Percentiles rank a stretch among this genome's conserved stretches.
Evolutionary conservation across 805 yeast species (phyloP).

Genomic region (Wickerhamiella azyma): DNA sequence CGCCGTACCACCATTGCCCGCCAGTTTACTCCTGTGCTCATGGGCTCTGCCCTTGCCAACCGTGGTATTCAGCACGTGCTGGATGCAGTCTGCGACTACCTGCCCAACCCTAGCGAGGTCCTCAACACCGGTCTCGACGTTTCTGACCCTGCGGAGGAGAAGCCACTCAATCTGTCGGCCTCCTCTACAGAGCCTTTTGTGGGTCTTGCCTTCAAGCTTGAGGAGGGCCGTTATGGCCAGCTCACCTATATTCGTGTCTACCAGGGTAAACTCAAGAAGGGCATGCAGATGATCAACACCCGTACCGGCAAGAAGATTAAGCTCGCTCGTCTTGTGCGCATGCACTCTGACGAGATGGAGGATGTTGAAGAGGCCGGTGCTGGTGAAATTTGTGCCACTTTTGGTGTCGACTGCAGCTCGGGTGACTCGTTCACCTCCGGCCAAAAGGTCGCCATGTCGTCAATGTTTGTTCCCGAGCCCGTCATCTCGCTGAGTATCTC

Average conservation of each 20-base stretch:
- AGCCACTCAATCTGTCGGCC: conserved; percentile 61
- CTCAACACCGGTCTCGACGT: conserved; percentile 76
- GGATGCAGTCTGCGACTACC: conserved; percentile 89
- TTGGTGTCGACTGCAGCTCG: conserved; percentile 97
- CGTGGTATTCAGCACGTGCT: conserved; percentile 90
- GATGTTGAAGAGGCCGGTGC: conserved; percentile 91
- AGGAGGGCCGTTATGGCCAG: conserved; percentile 97
- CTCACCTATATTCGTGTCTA: conserved; percentile 92
- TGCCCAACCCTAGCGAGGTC: conserved; percentile 92
- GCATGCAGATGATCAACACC: conserved; percentile 73
- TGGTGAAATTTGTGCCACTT: conserved; percentile 98
- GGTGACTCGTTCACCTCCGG: conserved; percentile 97
- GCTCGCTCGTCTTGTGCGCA: conserved; percentile 85
- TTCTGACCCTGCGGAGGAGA: conserved; percentile 40
- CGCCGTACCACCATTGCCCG: conserved; percentile 92
- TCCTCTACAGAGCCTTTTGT: conserved; percentile 68
- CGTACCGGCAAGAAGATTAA: conserved; percentile 89
- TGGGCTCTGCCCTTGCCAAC: conserved; percentile 98
- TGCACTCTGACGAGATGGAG: conserved; percentile 99
- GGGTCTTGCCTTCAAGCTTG: conserved; percentile 96
- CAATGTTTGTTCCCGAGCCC: conserved; percentile 98
- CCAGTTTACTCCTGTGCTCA: conserved; percentile 95
- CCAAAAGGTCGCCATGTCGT: conserved; percentile 74
- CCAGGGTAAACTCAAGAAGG: conserved; percentile 89
- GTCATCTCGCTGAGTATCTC: conserved; percentile 85